phyloP scores from a whole-genome alignment of 495 filamentous ascomycete genomes.

The Penicillium arizonense region DNA sequence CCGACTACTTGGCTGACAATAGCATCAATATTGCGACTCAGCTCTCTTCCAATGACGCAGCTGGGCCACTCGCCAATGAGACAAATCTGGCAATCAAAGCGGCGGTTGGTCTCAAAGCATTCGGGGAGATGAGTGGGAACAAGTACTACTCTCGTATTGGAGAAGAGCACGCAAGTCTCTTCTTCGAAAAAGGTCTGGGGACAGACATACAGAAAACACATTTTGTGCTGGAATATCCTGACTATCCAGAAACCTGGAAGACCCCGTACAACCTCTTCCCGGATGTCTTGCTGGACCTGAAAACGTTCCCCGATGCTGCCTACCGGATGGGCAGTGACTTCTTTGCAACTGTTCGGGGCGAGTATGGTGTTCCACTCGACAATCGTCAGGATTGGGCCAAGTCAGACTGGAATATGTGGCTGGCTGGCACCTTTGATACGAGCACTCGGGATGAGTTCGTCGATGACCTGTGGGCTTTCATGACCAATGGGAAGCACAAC shows the following conservation, averaged over 20 bases:
- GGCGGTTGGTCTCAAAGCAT: constrained; percentile 53
- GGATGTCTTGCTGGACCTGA: constrained; percentile 42
- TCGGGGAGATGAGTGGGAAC: constrained; percentile 38
- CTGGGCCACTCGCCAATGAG: constrained; percentile 49
- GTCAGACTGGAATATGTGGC: constrained; percentile 52
- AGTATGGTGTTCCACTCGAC: constrained; percentile 46
- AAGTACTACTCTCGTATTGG: constrained; percentile 39
- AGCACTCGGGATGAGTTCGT: constrained; percentile 35
- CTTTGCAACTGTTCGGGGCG: constrained; percentile 36
- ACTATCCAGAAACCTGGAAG: constrained; percentile 35
- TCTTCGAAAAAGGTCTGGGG: constrained; percentile 40
- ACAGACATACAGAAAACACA: constrained; percentile 38
- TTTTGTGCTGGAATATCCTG: constrained; percentile 43
- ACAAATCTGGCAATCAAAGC: constrained; percentile 59
- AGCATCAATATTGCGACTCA: constrained; percentile 49
- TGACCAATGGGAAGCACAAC: constrained; percentile 47
- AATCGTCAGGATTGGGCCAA: constrained; percentile 46
- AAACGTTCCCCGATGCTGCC: constrained; percentile 36
- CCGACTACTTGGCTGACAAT: constrained; percentile 51
- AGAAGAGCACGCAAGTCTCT: constrained; percentile 34
- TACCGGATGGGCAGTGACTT: constrained; percentile 39
- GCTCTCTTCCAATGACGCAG: constrained; percentile 55
- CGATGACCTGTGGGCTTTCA: constrained; percentile 43
- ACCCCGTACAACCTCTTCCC: constrained; percentile 47
- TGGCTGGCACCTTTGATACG: constrained; percentile 33